Base-by-base conservation (phyloP, 169 alveolate genomes). In the Blepharisma undulans region DNA sequence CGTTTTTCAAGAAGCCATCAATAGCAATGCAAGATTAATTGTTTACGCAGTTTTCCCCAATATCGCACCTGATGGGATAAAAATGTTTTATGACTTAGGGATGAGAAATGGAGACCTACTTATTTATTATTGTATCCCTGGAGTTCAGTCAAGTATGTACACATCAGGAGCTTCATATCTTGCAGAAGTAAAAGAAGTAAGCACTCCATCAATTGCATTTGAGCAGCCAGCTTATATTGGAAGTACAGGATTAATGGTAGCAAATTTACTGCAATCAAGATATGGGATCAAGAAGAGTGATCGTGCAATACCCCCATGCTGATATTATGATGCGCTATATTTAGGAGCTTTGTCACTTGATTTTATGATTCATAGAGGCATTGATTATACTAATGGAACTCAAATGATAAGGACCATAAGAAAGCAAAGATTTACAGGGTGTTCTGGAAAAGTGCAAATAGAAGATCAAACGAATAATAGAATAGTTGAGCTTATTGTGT, bases 381-480 rank as follows among this genome's bases (percentile, higher is more conserved):
- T 19, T 0, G 80, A 86, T 5, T 86, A 71, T 33, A 86, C 4
- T 1, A 72, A 29, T 71, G 91, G 91, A 32, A 86, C 61, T 10
- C 48, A 66, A 27, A 21, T 86, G 32, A 60, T 32, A 21, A 8
- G 14, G 10, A 66, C 2, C 22, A 3, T 86, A 86, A 60, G 91
- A 10, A n/a, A 22, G 27, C 84, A 29, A 27, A 84, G 71, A 8
- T 29, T 71, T 4, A 71, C 91, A 4, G 91, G 91, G n/a, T 29
- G 48, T 10, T 61, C 72, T 66, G 91, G 91, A 6, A 66, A 66
- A 25, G 27, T 86, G n/a, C 61, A 86, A 72, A 61, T 86, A 25
- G 27, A 84, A 14, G 25, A 86, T 7, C 84, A 66, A 22, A 86
- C 76, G 18, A 86, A 86, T 72, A 48, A 36, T 72, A 22, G 91